Base-by-base conservation (phyloP, 2,329 filamentous ascomycete species). In the Colletotrichum sp. region DNA sequence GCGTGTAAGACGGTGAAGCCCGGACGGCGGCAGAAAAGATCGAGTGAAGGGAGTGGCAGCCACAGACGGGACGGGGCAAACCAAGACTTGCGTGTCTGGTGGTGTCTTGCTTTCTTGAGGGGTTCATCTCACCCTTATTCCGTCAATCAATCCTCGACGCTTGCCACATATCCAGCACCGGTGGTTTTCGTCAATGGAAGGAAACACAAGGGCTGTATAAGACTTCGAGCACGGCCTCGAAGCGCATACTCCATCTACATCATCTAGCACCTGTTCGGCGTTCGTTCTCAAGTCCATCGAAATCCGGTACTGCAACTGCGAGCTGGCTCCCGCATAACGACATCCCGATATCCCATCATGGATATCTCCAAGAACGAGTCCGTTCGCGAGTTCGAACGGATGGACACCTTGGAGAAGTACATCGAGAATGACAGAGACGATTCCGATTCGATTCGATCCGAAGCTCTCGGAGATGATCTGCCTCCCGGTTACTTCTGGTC, bases 401-500 rank as follows among this genome's bases (percentile, higher is more conserved):
- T 36, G 24, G 64, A 67, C 30, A 64, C 44, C 26, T 8, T 55
- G 39, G 59, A 76, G 12, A 76, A 67, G 10, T 60, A 80, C 48
- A 70, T 63, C 16, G 78, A 79, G 16, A 57, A 63, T 28, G 65
- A 78, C 59, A 72, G 75, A 55, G 78, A 80, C 9, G 83, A 84
- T 75, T 77, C 80, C 8, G 78, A 81, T 7, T 85, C 84, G 8
- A 82, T 85, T 72, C 80, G 83, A 64, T 82, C 80, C 15, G 83
- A 81, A 34, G 84, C 84, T 8, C 78, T 83, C 2, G 84, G 84
- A 2, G 79, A 85, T 52, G 79, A 84, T 55, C 78, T 85, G 10
- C 84, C 84, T 3, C 79, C 82, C 15, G 84, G 84, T 4, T 85
- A 85, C 75, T 85, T 84, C 75, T 83, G 81, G 68, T 85, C 84